These are phyloP conservation scores for Macaranga tanarius DNA, from an alignment of 441 rosid genomes.

Conservation along the genomic window DNA sequence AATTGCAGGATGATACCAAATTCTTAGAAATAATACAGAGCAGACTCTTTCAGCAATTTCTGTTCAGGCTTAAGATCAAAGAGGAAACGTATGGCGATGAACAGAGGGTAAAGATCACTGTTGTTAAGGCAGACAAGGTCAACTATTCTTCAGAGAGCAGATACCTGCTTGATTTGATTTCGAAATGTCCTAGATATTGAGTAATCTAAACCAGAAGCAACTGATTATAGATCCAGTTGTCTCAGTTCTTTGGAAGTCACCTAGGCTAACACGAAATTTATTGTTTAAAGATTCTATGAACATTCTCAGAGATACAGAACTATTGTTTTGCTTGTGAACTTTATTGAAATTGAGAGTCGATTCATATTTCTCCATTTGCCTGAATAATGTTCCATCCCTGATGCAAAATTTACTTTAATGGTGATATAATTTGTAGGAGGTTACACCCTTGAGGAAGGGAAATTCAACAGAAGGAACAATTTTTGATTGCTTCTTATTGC, in stretches of 20 bases:
- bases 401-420: too few species aligned
- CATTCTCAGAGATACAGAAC: neutral
- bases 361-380: neutral
- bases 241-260: conserved; percentile 6
- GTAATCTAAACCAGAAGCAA: conserved; percentile 9
- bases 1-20: conserved; percentile 54
- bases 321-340: neutral
- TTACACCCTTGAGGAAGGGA: too few species aligned
- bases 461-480: too few species aligned
- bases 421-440: too few species aligned
- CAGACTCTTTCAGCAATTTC: conserved; percentile 57
- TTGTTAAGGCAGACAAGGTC: conserved; percentile 62
- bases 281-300: neutral
- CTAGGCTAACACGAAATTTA: neutral
- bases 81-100: conserved; percentile 84
- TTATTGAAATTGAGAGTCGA: conserved; percentile 6
- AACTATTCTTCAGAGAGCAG: conserved; percentile 61
- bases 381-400: too few species aligned
- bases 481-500: too few species aligned
- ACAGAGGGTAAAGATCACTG: conserved; percentile 70
- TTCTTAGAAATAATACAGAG: conserved; percentile 51
- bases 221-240: conserved; percentile 12
- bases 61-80: conserved; percentile 76
- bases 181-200: conserved; percentile 23
- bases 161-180: conserved; percentile 53